Evolutionary conservation across 164 flowering plant genomes (phyloP), one percentile per base, ranked within the genome.

Genomic region (Vitis vinifera): DNA sequence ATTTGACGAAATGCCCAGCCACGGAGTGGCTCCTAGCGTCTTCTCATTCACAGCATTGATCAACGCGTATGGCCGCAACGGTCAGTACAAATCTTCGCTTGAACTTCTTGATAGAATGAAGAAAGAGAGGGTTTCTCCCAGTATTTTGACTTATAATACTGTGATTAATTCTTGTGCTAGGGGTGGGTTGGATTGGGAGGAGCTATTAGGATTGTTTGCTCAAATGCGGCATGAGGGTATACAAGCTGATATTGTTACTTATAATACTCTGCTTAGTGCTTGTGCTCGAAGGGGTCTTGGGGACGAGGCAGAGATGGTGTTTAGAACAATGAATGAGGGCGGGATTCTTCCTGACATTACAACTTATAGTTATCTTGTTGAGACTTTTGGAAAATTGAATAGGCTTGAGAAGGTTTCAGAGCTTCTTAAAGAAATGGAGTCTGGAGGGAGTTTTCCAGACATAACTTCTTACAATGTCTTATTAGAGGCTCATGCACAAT

Each of bases 161-260:
- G 88, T 94, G 51, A 83, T 94, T 15, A 84, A 86, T 83, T 76
- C 97, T 7, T 94, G 97, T 72, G 91, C 95, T 15, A 78, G 97
- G 63, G 99, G 97, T 10, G 99, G 97, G n/a, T 82, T 92, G 50
- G 89, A 85, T 63, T 94, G 99, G 99, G 97, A 92, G 77, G 97
- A 86, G 6, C 75, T 94, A 56, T 76, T 94, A 67, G 92, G 97
- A n/a, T 79, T 94, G 77, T 94, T 94, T 79, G 99, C 94, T 0
- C 91, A 92, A 67, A 94, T 94, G 97, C 72, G 95, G 73, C 97
- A 94, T 72, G 97, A 89, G 63, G 99, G 95, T 12, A 68, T 94
- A 59, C 97, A 85, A 60, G 97, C 99, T 10, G 99, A 94, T 77
- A 75, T 92, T 17, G 86, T 90, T 10, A 92, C 99, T 48, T 94